Evolutionary conservation across 306 rosid genomes (phyloP).

Genomic region (Rosa persica): DNA sequence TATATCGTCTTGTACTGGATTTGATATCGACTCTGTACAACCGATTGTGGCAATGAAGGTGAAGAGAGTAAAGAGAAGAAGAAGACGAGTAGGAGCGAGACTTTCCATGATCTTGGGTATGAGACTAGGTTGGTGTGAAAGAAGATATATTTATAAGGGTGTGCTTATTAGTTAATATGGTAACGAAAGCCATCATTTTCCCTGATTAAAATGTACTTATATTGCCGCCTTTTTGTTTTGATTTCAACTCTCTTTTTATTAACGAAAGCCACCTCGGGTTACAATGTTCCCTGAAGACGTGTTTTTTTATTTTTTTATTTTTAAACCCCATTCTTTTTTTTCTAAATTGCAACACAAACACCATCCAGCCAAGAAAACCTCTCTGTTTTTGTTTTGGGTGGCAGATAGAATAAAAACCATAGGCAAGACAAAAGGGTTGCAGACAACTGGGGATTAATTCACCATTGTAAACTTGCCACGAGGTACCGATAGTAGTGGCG

Average conservation of each 20-base stretch:
- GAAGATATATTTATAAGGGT: slow-evolving; percentile 12
- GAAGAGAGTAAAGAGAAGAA: slow-evolving; percentile 27
- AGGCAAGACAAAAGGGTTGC: not conserved
- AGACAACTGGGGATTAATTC: not conserved
- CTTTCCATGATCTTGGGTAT: slow-evolving; percentile 17
- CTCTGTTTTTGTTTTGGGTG: not conserved
- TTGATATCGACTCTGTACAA: slow-evolving; percentile 16
- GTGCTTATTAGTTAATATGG: not conserved
- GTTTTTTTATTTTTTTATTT: not conserved
- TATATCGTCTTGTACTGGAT: slow-evolving; percentile 2
- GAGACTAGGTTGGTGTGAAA: not conserved
- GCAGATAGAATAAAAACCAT: not conserved
- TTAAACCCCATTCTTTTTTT: not conserved
- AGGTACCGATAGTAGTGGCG: not conserved
- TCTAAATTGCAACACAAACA: not conserved
- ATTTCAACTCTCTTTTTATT: not conserved
- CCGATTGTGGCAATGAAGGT: not conserved
- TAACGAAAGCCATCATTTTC: not conserved
- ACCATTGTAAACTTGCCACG: not conserved
- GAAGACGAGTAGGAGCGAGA: slow-evolving; percentile 12
- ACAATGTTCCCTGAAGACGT: not conserved
- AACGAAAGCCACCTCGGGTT: slow-evolving; percentile 2
- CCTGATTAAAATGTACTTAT: not conserved
- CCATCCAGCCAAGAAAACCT: slow-evolving; percentile 2
- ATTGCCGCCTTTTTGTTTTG: slow-evolving; percentile 7